Evolutionary conservation across 495 filamentous ascomycete genomes (phyloP), one percentile per base, ranked within the genome.

Genomic region (Aspergillus baeticus): DNA sequence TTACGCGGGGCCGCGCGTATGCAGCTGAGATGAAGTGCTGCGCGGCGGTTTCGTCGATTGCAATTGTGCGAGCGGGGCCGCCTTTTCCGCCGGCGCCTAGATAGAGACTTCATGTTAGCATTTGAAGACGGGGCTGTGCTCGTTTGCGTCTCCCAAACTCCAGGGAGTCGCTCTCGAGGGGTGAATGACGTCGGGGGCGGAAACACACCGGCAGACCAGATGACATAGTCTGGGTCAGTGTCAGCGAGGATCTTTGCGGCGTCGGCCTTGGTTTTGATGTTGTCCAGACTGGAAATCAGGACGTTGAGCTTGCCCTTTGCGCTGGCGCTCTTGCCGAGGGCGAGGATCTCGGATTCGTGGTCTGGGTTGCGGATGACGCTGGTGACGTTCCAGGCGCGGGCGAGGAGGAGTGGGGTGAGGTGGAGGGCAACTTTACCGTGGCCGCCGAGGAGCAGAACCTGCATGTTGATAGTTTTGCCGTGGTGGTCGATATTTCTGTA

Each of bases 401-500:
- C 79, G 52, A 92, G 78, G 35, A 93, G 83, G 51, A 90, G 77
- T 1, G 84, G 84, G n/a, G 89, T 94, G 10, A 93, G 77, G n/a
- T 87, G 76, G 36, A 87, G 82, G 54, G 88, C 82, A 44, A 94
- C 69, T 68, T 90, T 91, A 71, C 90, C 90, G 75, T 90, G 89
- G 61, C 89, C 89, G 58, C 90, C 90, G 37, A 95, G 84, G 37
- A 94, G 72, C 45, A 91, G 82, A 51, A 91, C 82, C 63, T 84
- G 72, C 71, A 76, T 74, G 51, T 42, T 72, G 61, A 8, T 33
- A 22, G 20, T 36, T 5, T 10, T 23, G 11, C 6, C 36, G n/a
- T 10, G 10, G 13, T 15, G 41, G 15, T 15, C 37, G 23, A 7
- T n/a, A n/a, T n/a, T 14, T 41, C 21, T 8, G 29, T 37, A n/a